Evolutionary conservation across 2,329 filamentous ascomycete species (phyloP), one percentile per base, ranked within the genome.

Genomic region (Talaromyces albobiverticillius): DNA sequence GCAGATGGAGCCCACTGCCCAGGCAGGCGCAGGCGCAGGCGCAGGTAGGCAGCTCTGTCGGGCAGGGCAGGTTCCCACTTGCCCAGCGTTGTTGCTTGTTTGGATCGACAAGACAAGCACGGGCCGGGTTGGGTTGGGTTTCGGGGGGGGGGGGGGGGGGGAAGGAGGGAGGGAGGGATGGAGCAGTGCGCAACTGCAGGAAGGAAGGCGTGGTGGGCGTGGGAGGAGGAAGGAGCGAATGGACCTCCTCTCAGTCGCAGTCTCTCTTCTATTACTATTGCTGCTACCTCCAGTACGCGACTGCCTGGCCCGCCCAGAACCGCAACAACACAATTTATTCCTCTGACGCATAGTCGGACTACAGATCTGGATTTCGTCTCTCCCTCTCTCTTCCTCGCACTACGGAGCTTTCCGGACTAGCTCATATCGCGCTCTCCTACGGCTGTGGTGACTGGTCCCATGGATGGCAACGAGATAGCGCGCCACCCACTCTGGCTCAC

Each of bases 81-180:
- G n/a, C n/a, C n/a, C n/a, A n/a, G n/a, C n/a, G n/a, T n/a, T n/a
- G 16, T 38, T 46, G 46, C 41, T 43, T 47, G 53, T 55, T 46
- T 51, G 53, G 53, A 55, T 55, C 53, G 53, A 55, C 53, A 55
- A 47, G 48, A 34, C 53, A 51, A 55, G 53, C 53, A 55, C 53
- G 53, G 53, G 48, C 49, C 53, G 41, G 40, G 40, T 41, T 38
- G 42, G 46, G n/a, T n/a, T n/a, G n/a, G n/a, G n/a, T n/a, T n/a
- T n/a, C n/a, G n/a, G n/a, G n/a, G n/a, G n/a, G n/a, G n/a, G n/a
- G n/a, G n/a, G n/a, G n/a, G n/a, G n/a, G n/a, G n/a, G n/a, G 46
- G 40, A 46, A 20, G 50, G 31, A 46, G 42, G 29, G 50, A 46
- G 26, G 42, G 16, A 9, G 16, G 20, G 36, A n/a, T n/a, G n/a